A percentile compares a stretch with the other conserved stretches of the same genome.
phyloP scores from a whole-genome alignment of 2,329 filamentous ascomycete genomes.

The Xylariaceae sp. region DNA sequence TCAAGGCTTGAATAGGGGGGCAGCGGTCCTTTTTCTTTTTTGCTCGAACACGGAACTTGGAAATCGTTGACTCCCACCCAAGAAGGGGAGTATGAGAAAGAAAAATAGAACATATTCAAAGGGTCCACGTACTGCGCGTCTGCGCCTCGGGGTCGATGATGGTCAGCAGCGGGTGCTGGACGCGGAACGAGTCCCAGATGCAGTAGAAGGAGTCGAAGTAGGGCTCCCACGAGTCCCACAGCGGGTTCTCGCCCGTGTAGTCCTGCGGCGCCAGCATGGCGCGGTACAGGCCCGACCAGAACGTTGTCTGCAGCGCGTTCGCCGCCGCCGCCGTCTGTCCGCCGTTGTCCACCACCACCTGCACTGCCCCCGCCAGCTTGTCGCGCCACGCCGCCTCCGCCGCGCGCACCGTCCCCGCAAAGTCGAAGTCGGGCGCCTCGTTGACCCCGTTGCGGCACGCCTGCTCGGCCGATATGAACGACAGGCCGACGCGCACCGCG shows the following conservation, averaged over 20 bases:
- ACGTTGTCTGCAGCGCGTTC: too few species aligned
- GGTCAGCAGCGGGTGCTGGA: constrained; percentile 64
- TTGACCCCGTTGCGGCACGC: constrained; percentile 62
- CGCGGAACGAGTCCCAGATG: constrained; percentile 70
- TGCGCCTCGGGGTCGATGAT: constrained; percentile 62
- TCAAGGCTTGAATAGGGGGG: too few species aligned
- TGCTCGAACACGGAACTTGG: too few species aligned
- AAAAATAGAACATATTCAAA: too few species aligned
- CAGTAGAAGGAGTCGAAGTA: constrained; percentile 65
- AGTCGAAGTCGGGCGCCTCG: constrained; percentile 60
- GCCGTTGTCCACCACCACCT: constrained; percentile 46
- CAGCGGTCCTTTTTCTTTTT: too few species aligned
- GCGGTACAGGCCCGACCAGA: constrained; percentile 66
- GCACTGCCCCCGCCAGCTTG: constrained; percentile 54
- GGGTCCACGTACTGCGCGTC: too few species aligned
- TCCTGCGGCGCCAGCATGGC: constrained; percentile 66
- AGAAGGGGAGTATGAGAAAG: too few species aligned
- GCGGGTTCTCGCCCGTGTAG: constrained; percentile 66
- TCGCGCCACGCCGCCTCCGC: constrained; percentile 54
- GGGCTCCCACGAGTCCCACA: constrained; percentile 61
- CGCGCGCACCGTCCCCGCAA: constrained; percentile 44
- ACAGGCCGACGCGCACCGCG: constrained; percentile 62
- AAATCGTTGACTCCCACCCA: too few species aligned
- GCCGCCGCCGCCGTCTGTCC: constrained; percentile 48
- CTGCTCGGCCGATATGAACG: constrained; percentile 59